Base-by-base conservation (phyloP, 1,139 yeast species). In the Geotrichum klebahnii region DNA sequence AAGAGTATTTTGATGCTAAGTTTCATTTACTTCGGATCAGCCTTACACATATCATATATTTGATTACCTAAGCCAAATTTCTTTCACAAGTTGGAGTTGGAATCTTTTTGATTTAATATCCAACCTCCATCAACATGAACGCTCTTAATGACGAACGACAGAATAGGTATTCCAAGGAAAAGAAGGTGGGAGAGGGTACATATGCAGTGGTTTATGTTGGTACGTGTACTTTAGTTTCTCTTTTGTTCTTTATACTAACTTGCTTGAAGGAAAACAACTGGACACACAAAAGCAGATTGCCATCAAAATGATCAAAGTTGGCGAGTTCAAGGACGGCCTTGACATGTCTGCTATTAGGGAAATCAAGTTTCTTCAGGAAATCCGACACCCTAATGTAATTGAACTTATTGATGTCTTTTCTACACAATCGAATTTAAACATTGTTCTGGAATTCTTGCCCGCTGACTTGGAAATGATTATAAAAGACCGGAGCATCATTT, bases 301-400 rank as follows among this genome's bases (percentile, higher is more conserved):
- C 59, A 84, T 94, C 57, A 94, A 94, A 64, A 96, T 89, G 71
- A 92, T 94, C 74, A 92, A 94, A 64, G 85, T 95, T 0, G 95
- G 96, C 1, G 83, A 86, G 56, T 90, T 90, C 71, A 89, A 89
- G 66, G 97, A 92, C 69, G 99, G 98, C 0, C 70, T 94, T 45
- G 98, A 94, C 69, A 92, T 94, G 97, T 85, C 96, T 17, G 99
- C 98, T 35, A 80, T 94, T 26, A 70, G 98, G 57, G 99, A 94
- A 69, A 94, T 94, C 58, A 92, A 92, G 65, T 92, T 88, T 62
- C 71, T 94, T 28, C 96, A 88, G 64, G 98, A 90, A 61, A 68
- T 92, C 55, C 78, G 77, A 53, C 97, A 92, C 65, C 74, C 71
- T 16, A 92, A 92, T 65, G 87, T 92, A 14, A 89, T 92, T 57